Conservation (phyloP, 345 rosid genomes). For the Angophora floribunda region DNA sequence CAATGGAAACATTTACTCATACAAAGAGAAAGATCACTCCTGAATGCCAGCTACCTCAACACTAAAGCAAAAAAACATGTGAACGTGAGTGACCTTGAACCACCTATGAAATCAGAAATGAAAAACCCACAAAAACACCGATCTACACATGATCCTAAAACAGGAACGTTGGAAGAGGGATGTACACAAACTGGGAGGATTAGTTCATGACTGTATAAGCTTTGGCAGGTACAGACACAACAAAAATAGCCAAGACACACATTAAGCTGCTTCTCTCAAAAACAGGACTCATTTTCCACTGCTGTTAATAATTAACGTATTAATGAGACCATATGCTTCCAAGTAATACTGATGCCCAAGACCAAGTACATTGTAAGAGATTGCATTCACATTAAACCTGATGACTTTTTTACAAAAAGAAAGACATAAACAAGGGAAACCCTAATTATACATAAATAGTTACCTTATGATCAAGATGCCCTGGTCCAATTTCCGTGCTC, state of each 20-base stretch:
- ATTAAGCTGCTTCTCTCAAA: not conserved
- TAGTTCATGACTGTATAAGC: not conserved
- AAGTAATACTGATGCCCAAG: not conserved
- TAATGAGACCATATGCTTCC: not conserved
- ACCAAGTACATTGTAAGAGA: not conserved
- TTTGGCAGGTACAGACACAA: not conserved
- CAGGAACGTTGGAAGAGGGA: not conserved
- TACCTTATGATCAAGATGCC: constrained; percentile 93
- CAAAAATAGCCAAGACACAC: not conserved
- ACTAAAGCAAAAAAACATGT: not conserved
- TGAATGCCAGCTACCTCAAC: not conserved
- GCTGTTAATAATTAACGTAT: not conserved
- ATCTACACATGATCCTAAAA: rapidly evolving
- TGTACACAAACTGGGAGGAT: not conserved
- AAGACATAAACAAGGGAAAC: not conserved
- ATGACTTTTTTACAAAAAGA: not conserved
- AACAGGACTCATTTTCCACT: not conserved
- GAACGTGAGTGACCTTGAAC: not conserved
- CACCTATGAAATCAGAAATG: not conserved
- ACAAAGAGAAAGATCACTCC: not conserved
- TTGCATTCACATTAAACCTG: not conserved
- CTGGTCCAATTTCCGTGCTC: constrained; percentile 86
- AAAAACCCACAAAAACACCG: not conserved
- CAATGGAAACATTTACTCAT: not conserved
- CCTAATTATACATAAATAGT: not conserved